phyloP scores from a whole-genome alignment of 2,329 filamentous ascomycete genomes.

The Elsinoe ampelina region DNA sequence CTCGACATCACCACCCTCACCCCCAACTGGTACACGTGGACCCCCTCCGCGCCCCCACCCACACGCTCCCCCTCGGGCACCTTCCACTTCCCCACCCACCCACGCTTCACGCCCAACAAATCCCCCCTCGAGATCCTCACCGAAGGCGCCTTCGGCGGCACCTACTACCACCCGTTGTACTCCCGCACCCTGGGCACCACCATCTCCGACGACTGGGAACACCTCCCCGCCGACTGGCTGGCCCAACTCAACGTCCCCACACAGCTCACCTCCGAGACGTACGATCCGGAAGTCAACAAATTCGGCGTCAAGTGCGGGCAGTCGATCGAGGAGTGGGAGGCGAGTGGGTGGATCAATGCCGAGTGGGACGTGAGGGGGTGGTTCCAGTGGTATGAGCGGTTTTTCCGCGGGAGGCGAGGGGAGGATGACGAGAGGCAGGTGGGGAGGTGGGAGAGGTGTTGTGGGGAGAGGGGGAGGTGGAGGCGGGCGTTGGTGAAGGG shows the following conservation, averaged over 20 bases:
- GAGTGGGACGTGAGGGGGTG: conserved; percentile 45
- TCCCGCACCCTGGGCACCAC: conserved; percentile 35
- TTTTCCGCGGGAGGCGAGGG: conserved; percentile 43
- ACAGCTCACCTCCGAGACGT: conserved; percentile 34
- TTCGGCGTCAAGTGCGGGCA: conserved; percentile 45
- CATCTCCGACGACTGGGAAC: conserved; percentile 39
- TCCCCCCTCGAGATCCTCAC: conserved; percentile 44
- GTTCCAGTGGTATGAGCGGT: conserved; percentile 50
- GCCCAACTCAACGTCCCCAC: conserved; percentile 30
- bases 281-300: conserved; percentile 44
- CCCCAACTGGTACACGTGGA: conserved; percentile 37
- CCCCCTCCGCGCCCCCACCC: conserved; percentile 31
- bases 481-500: conserved; percentile 43
- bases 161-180: conserved; percentile 42
- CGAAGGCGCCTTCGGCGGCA: conserved; percentile 45
- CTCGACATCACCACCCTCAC: conserved; percentile 33
- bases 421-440: conserved; percentile 46
- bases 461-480: conserved; percentile 44
- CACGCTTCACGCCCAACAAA: conserved; percentile 44
- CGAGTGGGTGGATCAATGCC: conserved; percentile 47
- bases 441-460: conserved; percentile 44
- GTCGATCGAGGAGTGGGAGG: conserved; percentile 48
- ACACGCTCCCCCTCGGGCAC: conserved; percentile 34
- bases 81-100: conserved; percentile 39
- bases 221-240: conserved; percentile 39